A percentile compares a stretch with the other conserved stretches of the same genome.
Evolutionary conservation across 176 grass and related monocot species (phyloP).

Genomic region (Avena eriantha): DNA sequence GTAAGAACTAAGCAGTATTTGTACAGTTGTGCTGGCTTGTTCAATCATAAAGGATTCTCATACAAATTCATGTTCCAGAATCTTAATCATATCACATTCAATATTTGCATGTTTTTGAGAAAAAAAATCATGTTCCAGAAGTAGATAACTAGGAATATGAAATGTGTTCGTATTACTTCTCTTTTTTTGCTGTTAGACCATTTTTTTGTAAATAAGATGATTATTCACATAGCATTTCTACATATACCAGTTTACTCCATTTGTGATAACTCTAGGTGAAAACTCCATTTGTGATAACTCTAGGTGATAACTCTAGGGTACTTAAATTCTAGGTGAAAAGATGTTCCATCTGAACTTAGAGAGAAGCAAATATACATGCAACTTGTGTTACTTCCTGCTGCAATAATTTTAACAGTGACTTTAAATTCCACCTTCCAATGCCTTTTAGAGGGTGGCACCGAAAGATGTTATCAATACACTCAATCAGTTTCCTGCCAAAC

Average conservation of each 20-base stretch:
- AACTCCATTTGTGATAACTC: conserved; percentile 31
- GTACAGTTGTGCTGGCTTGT: conserved; percentile 27
- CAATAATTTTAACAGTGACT: background rate
- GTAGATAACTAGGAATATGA: background rate
- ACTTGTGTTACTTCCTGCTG: conserved; percentile 22
- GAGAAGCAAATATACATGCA: background rate
- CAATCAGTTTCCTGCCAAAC: conserved; percentile 2
- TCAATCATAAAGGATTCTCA: background rate
- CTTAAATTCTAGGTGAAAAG: conserved; percentile 26
- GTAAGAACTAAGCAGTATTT: conserved; percentile 59
- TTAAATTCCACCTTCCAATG: background rate
- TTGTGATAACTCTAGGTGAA: conserved; percentile 24
- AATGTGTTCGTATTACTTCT: background rate
- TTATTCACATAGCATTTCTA: background rate
- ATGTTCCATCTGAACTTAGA: conserved; percentile 15
- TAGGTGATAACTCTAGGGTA: too few species aligned
- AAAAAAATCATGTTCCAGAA: conserved; percentile 14
- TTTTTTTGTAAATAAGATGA: background rate
- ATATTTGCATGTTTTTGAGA: background rate
- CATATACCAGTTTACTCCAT: conserved; percentile 13
- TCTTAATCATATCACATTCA: background rate
- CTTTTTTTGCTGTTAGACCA: background rate
- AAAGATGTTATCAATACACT: conserved; percentile 16
- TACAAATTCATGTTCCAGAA: conserved; percentile 26
- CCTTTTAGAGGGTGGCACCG: background rate